A percentile compares a stretch with the other conserved stretches of the same genome.
These are phyloP conservation scores for Penicillium canariense DNA, from an alignment of 495 filamentous ascomycete species.

Conservation along the genomic window DNA sequence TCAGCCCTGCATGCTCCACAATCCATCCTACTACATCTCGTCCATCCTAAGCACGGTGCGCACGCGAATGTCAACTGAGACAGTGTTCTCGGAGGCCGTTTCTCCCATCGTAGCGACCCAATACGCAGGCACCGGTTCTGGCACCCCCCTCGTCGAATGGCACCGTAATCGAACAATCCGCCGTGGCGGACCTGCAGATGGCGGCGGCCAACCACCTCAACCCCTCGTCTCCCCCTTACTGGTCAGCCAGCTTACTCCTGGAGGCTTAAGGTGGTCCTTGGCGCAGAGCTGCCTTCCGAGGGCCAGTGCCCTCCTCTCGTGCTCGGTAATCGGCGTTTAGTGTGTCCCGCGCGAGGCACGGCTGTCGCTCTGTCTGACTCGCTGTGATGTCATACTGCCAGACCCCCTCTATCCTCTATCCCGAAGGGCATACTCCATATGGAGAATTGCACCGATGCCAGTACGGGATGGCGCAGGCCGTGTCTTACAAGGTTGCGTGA, in stretches of 20 bases:
- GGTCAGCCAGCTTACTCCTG: background rate
- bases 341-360: too few species aligned
- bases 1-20: background rate
- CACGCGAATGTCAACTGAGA: background rate
- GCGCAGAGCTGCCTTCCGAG: background rate
- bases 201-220: background rate
- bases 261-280: background rate
- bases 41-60: too few species aligned
- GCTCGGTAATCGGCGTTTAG: background rate
- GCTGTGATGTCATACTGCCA: too few species aligned
- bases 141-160: background rate
- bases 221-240: too few species aligned
- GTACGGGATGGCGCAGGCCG: background rate
- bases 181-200: background rate
- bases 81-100: background rate
- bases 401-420: too few species aligned
- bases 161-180: background rate
- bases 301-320: background rate
- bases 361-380: too few species aligned
- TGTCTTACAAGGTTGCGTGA: background rate
- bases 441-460: background rate
- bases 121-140: conserved; percentile 1
- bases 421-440: too few species aligned
- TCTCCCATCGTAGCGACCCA: background rate
- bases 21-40: too few species aligned